These are phyloP conservation scores for Rhizopus delemar DNA, from an alignment of 371 early-diverging fungal species.

Conservation along the genomic window DNA sequence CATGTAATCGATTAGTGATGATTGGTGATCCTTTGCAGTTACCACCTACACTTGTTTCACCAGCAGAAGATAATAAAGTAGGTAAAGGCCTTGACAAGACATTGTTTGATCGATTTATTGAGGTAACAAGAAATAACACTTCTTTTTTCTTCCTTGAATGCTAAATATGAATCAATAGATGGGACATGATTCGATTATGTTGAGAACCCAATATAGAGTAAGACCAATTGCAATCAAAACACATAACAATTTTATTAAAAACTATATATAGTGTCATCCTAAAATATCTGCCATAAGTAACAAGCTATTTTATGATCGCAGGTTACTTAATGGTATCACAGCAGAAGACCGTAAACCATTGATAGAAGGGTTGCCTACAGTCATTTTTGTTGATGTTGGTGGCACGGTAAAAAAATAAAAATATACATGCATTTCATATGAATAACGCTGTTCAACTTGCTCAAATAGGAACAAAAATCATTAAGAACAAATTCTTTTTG, in stretches of 20 bases:
- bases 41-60: conserved; percentile 76
- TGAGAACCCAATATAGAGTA: conserved; percentile 87
- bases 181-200: conserved; percentile 54
- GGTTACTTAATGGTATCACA: conserved; percentile 61
- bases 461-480: conserved; percentile 43
- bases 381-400: conserved; percentile 70
- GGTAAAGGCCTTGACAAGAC: conserved; percentile 79
- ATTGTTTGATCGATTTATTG: conserved; percentile 79
- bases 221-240: conserved; percentile 9
- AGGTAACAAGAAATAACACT: conserved; percentile 18
- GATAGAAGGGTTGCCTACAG: conserved; percentile 60
- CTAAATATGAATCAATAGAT: not conserved
- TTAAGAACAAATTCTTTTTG: conserved; percentile 48
- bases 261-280: conserved; percentile 72
- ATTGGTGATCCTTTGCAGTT: conserved; percentile 94
- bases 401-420: conserved; percentile 28
- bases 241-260: not conserved
- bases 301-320: conserved; percentile 73
- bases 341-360: conserved; percentile 54
- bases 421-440: too few species aligned
- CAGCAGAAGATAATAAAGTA: conserved; percentile 34
- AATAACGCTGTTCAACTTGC: too few species aligned
- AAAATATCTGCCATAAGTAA: conserved; percentile 77
- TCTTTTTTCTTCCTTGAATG: not conserved
- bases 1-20: conserved; percentile 67